phyloP scores from a whole-genome alignment of 495 filamentous ascomycete genomes.

The Neurospora discreta region DNA sequence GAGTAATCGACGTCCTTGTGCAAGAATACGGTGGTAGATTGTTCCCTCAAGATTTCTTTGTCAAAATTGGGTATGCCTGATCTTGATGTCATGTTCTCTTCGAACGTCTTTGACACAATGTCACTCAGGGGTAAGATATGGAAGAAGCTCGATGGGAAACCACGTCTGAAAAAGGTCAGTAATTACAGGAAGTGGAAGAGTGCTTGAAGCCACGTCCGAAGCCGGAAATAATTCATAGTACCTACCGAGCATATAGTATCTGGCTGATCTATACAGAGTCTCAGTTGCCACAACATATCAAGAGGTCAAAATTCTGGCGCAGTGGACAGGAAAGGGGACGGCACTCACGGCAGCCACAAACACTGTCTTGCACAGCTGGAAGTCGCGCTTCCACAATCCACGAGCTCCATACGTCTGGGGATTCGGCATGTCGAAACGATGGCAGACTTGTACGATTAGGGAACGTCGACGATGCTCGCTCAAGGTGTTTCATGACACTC shows the following conservation, averaged over 20 bases:
- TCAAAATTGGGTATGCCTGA: conserved; percentile 1
- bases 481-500: not conserved
- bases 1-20: conserved; percentile 2
- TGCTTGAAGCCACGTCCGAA: not conserved
- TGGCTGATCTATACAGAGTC: conserved; percentile 12
- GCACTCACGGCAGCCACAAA: conserved; percentile 12
- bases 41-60: conserved; percentile 5
- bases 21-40: conserved; percentile 7
- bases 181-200: not conserved
- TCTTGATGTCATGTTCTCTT: conserved; percentile 8
- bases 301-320: not conserved
- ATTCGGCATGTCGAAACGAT: not conserved
- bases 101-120: conserved; percentile 4
- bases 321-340: not conserved
- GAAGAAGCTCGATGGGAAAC: conserved; percentile 12
- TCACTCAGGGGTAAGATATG: conserved; percentile 6
- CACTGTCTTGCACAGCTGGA: conserved; percentile 13
- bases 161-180: conserved; percentile 1
- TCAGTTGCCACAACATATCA: not conserved
- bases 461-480: not conserved
- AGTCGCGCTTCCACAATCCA: conserved; percentile 4
- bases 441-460: not conserved
- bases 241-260: conserved; percentile 16
- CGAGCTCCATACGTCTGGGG: not conserved
- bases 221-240: not conserved